Evolutionary conservation across 2,329 filamentous ascomycete species (phyloP).

Genomic region (Plectosphaerella plurivora): DNA sequence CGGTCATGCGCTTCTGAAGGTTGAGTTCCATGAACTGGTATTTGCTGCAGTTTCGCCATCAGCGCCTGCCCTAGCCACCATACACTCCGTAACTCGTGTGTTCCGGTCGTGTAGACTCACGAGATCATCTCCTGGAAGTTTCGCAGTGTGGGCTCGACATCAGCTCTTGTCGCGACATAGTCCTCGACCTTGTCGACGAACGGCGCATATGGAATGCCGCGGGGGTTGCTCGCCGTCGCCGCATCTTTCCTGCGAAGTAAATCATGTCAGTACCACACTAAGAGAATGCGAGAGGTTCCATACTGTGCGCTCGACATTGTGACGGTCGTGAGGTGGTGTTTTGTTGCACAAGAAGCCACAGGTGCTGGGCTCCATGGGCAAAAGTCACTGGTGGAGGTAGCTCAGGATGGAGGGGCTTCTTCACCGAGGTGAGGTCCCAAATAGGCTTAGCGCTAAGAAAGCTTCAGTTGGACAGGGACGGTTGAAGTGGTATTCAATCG

Average conservation of each 20-base stretch:
- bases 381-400: too few relatives aligned
- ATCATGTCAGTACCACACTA: background rate
- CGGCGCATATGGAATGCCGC: conserved; percentile 78
- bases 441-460: too few relatives aligned
- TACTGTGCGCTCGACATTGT: background rate
- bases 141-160: conserved; percentile 76
- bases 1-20: conserved; percentile 74
- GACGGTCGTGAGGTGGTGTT: background rate
- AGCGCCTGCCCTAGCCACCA: background rate
- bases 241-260: conserved; percentile 36
- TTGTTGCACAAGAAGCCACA: too few relatives aligned
- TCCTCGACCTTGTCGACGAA: conserved; percentile 88
- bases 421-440: background rate
- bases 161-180: conserved; percentile 72
- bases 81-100: background rate
- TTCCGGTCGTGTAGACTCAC: conserved; percentile 43
- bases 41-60: conserved; percentile 58
- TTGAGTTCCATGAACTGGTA: conserved; percentile 99
- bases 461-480: too few relatives aligned
- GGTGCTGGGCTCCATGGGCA: too few relatives aligned
- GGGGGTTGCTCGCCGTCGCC: conserved; percentile 62
- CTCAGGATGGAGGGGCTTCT: background rate
- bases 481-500: too few relatives aligned
- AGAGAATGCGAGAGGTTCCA: background rate
- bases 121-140: conserved; percentile 93